phyloP scores from a whole-genome alignment of 208 protist species.

The Wallacemonas sp. region DNA sequence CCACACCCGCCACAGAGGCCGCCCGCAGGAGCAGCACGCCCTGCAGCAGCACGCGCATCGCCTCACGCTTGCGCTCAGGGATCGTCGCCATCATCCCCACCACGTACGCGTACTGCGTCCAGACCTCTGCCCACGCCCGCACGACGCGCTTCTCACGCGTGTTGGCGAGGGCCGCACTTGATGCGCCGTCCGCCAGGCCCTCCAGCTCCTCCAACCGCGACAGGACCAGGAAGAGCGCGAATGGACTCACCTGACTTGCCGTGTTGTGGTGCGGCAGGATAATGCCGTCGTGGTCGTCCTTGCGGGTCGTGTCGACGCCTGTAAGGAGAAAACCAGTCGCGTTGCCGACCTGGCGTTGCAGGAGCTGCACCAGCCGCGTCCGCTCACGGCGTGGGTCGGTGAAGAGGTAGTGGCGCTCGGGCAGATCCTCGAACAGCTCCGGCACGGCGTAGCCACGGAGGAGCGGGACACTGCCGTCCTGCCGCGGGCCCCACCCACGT shows the following conservation, averaged over 20 bases:
- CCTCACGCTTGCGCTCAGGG: constrained; percentile 67
- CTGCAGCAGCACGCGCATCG: constrained; percentile 78
- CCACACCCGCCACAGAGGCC: constrained; percentile 64
- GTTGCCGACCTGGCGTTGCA: constrained; percentile 83
- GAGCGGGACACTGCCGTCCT: constrained; percentile 17
- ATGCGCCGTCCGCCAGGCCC: background rate
- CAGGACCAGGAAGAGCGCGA: constrained; percentile 82
- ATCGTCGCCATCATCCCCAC: constrained; percentile 68
- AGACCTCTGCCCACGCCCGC: constrained; percentile 84
- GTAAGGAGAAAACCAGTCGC: constrained; percentile 71
- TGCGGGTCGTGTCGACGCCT: constrained; percentile 61
- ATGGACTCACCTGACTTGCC: constrained; percentile 76
- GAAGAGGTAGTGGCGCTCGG: constrained; percentile 64
- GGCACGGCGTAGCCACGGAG: constrained; percentile 61
- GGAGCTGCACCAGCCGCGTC: constrained; percentile 73
- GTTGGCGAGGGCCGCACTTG: background rate
- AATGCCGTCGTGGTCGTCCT: constrained; percentile 68
- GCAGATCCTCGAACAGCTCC: constrained; percentile 80
- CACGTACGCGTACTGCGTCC: constrained; percentile 74
- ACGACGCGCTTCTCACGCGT: constrained; percentile 57
- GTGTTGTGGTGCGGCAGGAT: constrained; percentile 72
- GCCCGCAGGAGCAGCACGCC: constrained; percentile 75
- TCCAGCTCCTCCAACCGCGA: constrained; percentile 71
- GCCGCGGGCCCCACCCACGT: constrained; percentile 23
- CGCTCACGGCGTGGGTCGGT: constrained; percentile 60